Percentiles rank a stretch among this genome's conserved stretches.
Conservation (phyloP, 768 basidiomycete species). For the Auricularia heimuer region DNA sequence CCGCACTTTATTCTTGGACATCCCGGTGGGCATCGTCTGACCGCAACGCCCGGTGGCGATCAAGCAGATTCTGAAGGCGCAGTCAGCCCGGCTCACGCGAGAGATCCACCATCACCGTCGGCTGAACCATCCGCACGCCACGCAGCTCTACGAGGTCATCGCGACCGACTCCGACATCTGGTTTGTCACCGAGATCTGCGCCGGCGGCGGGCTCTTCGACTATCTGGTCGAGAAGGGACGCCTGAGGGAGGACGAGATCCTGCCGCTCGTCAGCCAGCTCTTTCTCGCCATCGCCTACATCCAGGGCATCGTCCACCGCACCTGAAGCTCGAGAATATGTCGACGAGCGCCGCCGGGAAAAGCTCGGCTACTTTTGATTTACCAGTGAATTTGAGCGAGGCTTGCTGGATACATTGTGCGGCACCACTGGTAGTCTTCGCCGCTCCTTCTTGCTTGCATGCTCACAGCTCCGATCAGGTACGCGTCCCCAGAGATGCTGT, state of each 20-base stretch:
- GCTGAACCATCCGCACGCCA: conserved; percentile 89
- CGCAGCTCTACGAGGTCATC: conserved; percentile 95
- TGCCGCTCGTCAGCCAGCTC: conserved; percentile 88
- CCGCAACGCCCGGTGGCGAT: conserved; percentile 84
- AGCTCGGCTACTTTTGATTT: conserved; percentile 92
- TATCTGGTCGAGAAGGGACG: conserved; percentile 94
- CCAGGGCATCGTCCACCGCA: conserved; percentile 94
- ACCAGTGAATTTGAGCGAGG: conserved; percentile 83
- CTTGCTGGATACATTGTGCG: conserved; percentile 88
- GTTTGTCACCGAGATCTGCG: conserved; percentile 96
- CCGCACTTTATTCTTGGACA: too few relatives aligned
- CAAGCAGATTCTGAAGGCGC: conserved; percentile 94
- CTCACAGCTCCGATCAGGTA: conserved; percentile 25
- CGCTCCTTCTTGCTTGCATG: not conserved
- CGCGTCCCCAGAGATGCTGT: conserved; percentile 87
- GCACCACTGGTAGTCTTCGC: conserved; percentile 56
- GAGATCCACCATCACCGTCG: conserved; percentile 98
- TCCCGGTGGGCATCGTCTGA: conserved; percentile 55
- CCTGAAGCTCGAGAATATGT: conserved; percentile 94
- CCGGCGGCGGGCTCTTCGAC: conserved; percentile 95
- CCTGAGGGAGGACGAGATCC: conserved; percentile 73
- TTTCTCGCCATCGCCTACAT: conserved; percentile 89
- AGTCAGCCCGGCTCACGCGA: conserved; percentile 84
- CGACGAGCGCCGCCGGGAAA: conserved; percentile 84
- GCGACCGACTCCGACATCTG: conserved; percentile 93